A percentile compares a stretch with the other conserved stretches of the same genome.
These are phyloP conservation scores for Amylostereum areolatum DNA, from an alignment of 1,284 basidiomycete species.

Conservation along the genomic window DNA sequence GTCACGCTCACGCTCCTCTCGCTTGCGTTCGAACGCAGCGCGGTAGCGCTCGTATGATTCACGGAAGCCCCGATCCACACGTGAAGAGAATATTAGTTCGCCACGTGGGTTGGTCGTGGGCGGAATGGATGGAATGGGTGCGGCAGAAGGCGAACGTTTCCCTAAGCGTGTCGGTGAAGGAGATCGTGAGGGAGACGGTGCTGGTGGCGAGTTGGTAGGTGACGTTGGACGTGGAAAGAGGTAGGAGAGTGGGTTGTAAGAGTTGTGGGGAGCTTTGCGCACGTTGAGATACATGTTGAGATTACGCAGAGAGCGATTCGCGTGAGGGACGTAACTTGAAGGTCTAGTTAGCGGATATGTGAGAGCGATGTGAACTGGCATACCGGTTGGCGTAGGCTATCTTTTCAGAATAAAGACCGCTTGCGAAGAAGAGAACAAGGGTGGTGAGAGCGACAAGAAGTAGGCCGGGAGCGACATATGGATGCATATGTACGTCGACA, in stretches of 20 bases:
- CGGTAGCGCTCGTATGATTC: slow-evolving; percentile 94
- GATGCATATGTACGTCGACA: slow-evolving; percentile 44
- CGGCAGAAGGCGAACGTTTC: slow-evolving; percentile 26
- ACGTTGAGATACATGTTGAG: slow-evolving; percentile 98
- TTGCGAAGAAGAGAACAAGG: slow-evolving; percentile 92
- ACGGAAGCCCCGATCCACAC: slow-evolving; percentile 78
- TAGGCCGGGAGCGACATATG: slow-evolving; percentile 70
- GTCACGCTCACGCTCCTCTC: slow-evolving; percentile 58
- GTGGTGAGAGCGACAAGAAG: slow-evolving; percentile 86
- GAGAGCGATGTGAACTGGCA: slow-evolving; percentile 23
- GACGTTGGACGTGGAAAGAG: slow-evolving; percentile 50
- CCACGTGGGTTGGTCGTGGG: slow-evolving; percentile 88
- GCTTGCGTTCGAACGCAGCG: slow-evolving; percentile 79
- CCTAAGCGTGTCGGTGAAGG: slow-evolving; percentile 31
- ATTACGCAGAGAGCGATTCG: slow-evolving; percentile 85
- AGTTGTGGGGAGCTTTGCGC: slow-evolving; percentile 64
- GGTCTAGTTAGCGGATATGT: slow-evolving; percentile 6
- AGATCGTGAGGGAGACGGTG: slow-evolving; percentile 26
- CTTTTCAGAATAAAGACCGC: slow-evolving; percentile 94
- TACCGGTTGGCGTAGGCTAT: slow-evolving; percentile 95
- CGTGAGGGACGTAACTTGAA: slow-evolving; percentile 90
- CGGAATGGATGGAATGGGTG: slow-evolving; percentile 77
- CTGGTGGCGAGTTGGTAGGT: slow-evolving; percentile 16
- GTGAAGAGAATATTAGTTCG: slow-evolving; percentile 92
- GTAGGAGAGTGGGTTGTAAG: slow-evolving; percentile 62